Percentiles rank a stretch among this genome's conserved stretches.
phyloP scores from a whole-genome alignment of 768 basidiomycete genomes.

The Ramaria rubella region DNA sequence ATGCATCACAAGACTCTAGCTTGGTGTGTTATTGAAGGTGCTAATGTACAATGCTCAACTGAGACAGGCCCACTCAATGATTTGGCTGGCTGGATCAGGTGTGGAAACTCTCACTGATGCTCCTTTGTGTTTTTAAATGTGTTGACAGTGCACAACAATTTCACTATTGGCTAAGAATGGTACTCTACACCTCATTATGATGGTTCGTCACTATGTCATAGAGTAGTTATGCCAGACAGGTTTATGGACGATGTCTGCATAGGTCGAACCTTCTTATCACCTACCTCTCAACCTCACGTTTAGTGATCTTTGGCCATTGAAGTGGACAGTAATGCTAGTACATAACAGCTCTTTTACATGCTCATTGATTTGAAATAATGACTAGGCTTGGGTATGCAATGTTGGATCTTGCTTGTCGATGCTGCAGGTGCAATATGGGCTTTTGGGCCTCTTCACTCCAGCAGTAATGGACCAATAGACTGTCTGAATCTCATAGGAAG shows the following conservation, averaged over 20 bases:
- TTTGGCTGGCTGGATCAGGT: conserved; percentile 7
- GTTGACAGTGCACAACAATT: not conserved
- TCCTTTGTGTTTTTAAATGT: not conserved
- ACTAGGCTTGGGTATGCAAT: conserved; percentile 1
- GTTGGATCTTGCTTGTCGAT: conserved; percentile 1
- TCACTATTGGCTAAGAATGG: not conserved
- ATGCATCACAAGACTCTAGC: conserved; percentile 61
- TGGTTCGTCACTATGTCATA: not conserved
- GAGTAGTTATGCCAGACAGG: not conserved
- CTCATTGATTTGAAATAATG: not conserved
- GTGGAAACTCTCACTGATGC: not conserved
- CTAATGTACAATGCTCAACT: not conserved
- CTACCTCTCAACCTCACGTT: conserved; percentile 15
- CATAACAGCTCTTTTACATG: not conserved
- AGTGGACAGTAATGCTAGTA: conserved; percentile 37
- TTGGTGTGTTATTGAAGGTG: conserved; percentile 88
- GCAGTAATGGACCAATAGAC: not conserved
- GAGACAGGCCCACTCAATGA: not conserved
- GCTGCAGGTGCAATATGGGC: not conserved
- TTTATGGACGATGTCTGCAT: not conserved
- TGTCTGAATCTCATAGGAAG: not conserved
- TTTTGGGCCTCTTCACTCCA: not conserved
- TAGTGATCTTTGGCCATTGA: conserved; percentile 27
- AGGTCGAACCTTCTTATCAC: not conserved
- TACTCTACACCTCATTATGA: not conserved